Percentiles rank a stretch among this genome's conserved stretches.
These are phyloP conservation scores for Botryotinia globosa DNA, from an alignment of 2,329 filamentous ascomycete species.

Conservation along the genomic window DNA sequence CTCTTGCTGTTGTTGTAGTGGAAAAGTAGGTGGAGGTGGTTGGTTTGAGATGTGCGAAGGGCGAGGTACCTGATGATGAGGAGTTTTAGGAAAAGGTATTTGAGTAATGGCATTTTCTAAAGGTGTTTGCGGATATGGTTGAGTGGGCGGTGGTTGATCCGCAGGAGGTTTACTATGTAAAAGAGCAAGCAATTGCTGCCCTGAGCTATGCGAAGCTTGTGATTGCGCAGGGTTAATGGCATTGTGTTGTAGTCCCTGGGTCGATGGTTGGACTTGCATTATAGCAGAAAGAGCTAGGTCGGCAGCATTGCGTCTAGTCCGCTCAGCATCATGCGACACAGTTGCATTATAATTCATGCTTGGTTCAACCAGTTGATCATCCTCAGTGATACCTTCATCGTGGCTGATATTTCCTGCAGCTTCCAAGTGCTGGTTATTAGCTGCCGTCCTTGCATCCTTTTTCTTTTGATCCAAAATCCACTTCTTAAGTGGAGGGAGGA, in stretches of 20 bases:
- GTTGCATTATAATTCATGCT: slow-evolving; percentile 18
- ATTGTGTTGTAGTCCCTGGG: slow-evolving; percentile 46
- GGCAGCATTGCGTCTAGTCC: slow-evolving; percentile 17
- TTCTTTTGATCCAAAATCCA: slow-evolving; percentile 88
- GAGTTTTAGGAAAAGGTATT: slow-evolving; percentile 53
- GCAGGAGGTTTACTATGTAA: slow-evolving; percentile 40
- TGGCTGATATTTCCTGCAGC: slow-evolving; percentile 44
- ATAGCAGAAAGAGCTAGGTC: slow-evolving; percentile 50
- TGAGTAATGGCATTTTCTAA: slow-evolving; percentile 52
- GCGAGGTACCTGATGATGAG: slow-evolving; percentile 56
- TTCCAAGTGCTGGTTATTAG: slow-evolving; percentile 44
- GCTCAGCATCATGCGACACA: slow-evolving; percentile 23
- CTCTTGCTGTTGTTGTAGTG: slow-evolving; percentile 38
- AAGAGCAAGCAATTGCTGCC: slow-evolving; percentile 54
- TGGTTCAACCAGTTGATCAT: slow-evolving; percentile 46
- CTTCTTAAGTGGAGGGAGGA: slow-evolving; percentile 78
- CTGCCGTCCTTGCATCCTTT: slow-evolving; percentile 54
- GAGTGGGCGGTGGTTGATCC: slow-evolving; percentile 24
- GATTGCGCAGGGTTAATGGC: slow-evolving; percentile 20
- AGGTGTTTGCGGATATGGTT: slow-evolving; percentile 49
- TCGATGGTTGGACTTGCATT: slow-evolving; percentile 54
- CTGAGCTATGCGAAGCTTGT: slow-evolving; percentile 35
- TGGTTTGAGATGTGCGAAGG: slow-evolving; percentile 47
- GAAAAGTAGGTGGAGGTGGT: slow-evolving; percentile 50
- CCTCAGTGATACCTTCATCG: slow-evolving; percentile 60